Evolutionary conservation across 345 rosid genomes (phyloP).

Genomic region (Aquilaria yunnanensis): DNA sequence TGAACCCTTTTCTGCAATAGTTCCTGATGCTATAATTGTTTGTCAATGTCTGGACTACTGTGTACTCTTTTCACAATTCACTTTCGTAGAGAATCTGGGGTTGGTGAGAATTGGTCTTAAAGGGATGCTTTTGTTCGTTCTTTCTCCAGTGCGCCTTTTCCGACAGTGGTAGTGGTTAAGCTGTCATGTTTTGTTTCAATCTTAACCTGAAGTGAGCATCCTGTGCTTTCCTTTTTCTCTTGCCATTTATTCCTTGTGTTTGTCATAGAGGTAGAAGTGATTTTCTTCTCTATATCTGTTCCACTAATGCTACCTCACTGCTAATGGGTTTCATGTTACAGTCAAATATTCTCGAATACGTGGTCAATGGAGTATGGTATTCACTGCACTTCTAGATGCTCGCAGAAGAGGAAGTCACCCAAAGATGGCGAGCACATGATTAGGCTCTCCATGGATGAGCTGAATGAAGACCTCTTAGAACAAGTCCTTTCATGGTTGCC

Average conservation of each 20-base stretch:
- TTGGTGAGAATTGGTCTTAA: no score
- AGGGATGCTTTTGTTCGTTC: no score
- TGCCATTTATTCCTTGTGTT: constrained; percentile 3
- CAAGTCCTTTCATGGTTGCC: constrained; percentile 86
- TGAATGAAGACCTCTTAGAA: constrained; percentile 77
- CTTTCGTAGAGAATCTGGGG: no score
- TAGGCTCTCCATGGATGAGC: constrained; percentile 52
- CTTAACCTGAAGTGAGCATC: constrained; percentile 7
- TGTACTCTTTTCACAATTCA: no score
- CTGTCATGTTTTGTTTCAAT: constrained; percentile 1
- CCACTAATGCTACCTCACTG: not conserved
- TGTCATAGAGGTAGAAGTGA: not conserved
- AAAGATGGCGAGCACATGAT: constrained; percentile 19
- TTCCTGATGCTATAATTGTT: no score
- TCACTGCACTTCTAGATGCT: constrained; percentile 18
- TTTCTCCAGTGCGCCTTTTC: constrained; percentile 12
- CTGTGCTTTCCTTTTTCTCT: not conserved
- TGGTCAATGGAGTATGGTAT: constrained; percentile 25
- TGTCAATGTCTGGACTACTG: no score
- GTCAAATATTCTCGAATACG: constrained; percentile 11
- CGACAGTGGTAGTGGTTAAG: constrained; percentile 6
- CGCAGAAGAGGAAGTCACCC: constrained; percentile 51
- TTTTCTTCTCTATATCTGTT: constrained; percentile 1
- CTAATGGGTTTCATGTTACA: constrained; percentile 9
- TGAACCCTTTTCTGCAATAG: no score